Percentiles rank a stretch among this genome's conserved stretches.
phyloP scores from a whole-genome alignment of 176 grass and related monocot species.

The Hsuehochloa calcarea region DNA sequence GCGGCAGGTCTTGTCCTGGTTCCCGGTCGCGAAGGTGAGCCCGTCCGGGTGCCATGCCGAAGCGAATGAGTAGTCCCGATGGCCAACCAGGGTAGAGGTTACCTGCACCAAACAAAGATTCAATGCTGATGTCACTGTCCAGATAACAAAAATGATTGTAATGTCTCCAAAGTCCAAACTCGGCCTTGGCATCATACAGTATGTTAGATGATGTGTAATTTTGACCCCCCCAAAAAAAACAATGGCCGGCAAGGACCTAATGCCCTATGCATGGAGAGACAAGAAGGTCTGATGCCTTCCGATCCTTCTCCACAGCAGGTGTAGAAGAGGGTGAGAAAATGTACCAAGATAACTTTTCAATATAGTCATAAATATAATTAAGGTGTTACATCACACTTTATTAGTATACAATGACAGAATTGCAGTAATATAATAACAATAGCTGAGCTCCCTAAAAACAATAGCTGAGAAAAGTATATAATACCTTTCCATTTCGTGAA shows the following conservation, averaged over 20 bases:
- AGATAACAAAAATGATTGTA: background rate
- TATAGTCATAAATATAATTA: slow-evolving; percentile 10
- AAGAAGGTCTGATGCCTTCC: background rate
- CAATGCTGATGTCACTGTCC: background rate
- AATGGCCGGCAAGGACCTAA: background rate
- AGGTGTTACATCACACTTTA: background rate
- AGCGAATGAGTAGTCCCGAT: slow-evolving; percentile 89
- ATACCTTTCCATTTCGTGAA: slow-evolving; percentile 85
- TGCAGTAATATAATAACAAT: background rate
- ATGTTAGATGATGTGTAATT: background rate
- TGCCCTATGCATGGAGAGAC: background rate
- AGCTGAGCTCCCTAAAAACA: background rate
- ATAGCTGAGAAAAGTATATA: background rate
- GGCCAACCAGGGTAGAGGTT: slow-evolving; percentile 66
- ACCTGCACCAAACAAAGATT: slow-evolving; percentile 32
- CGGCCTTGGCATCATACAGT: background rate
- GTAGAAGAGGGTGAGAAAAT: background rate
- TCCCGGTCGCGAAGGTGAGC: slow-evolving; percentile 69
- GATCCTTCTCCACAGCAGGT: background rate
- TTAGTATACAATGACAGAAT: background rate
- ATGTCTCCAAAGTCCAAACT: background rate
- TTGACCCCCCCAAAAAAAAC: background rate
- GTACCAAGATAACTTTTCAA: background rate
- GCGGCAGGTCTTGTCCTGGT: slow-evolving; percentile 92
- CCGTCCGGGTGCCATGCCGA: slow-evolving; percentile 72